phyloP scores from a whole-genome alignment of 352 stramenopile species.

The Pythium pyrilobum region DNA sequence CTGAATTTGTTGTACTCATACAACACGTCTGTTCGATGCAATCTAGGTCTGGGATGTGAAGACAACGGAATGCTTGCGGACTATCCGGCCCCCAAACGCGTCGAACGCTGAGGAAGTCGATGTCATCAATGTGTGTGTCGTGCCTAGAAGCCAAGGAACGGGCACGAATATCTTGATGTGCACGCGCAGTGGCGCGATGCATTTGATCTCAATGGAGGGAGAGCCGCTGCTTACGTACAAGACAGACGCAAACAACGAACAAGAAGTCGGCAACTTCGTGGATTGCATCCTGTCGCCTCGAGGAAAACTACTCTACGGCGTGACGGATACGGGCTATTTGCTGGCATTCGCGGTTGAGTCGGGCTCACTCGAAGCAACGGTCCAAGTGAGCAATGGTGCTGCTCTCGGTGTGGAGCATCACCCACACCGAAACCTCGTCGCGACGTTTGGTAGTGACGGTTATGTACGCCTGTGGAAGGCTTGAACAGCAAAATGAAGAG shows the following conservation, averaged over 20 bases:
- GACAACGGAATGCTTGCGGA: conserved; percentile 76
- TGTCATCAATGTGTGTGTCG: conserved; percentile 58
- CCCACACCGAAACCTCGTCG: conserved; percentile 85
- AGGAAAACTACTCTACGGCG: conserved; percentile 82
- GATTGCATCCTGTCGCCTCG: conserved; percentile 76
- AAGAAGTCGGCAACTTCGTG: conserved; percentile 81
- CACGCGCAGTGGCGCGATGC: conserved; percentile 74
- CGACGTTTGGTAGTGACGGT: conserved; percentile 84
- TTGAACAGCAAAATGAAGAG: conserved; percentile 21
- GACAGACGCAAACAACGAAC: conserved; percentile 50
- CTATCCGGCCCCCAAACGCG: conserved; percentile 56
- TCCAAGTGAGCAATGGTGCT: conserved; percentile 82
- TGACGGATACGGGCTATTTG: conserved; percentile 84
- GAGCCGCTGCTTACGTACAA: conserved; percentile 61
- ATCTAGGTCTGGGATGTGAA: conserved; percentile 79
- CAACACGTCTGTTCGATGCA: background rate
- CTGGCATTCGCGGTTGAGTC: conserved; percentile 57
- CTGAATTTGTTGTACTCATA: no score
- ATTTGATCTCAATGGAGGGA: conserved; percentile 71
- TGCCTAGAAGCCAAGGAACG: conserved; percentile 40
- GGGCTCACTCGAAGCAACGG: conserved; percentile 55
- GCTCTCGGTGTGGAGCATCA: conserved; percentile 82
- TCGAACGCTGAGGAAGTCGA: conserved; percentile 61
- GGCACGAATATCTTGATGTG: conserved; percentile 82
- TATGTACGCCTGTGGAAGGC: conserved; percentile 82